A percentile compares a stretch with the other conserved stretches of the same genome.
These are phyloP conservation scores for Furcasterigmium furcatum DNA, from an alignment of 2,329 filamentous ascomycete species.

Conservation along the genomic window DNA sequence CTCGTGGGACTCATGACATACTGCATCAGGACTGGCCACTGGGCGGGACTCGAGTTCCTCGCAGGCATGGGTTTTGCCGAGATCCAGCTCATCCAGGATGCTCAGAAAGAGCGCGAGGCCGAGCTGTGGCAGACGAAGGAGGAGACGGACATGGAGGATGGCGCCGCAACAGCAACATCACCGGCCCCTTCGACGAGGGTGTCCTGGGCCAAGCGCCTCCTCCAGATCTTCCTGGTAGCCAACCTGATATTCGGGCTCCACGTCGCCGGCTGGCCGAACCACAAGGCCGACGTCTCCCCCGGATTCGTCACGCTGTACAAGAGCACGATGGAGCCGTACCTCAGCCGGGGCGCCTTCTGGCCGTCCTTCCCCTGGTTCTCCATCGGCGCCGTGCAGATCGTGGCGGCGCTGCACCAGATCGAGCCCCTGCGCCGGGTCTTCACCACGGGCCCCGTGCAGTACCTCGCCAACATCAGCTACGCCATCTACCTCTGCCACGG, in stretches of 20 bases:
- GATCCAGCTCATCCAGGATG: conserved; percentile 31
- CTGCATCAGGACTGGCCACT: conserved; percentile 32
- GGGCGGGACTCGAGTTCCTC: conserved; percentile 42
- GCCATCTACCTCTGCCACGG: conserved; percentile 59
- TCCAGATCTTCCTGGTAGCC: conserved; percentile 16
- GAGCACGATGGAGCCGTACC: conserved; percentile 28
- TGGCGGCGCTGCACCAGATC: conserved; percentile 26
- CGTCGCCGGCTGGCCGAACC: conserved; percentile 37
- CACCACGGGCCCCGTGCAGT: conserved; percentile 45
- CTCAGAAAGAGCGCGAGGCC: conserved; percentile 2
- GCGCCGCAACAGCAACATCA: conserved; percentile 1
- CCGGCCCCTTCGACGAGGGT: neutral
- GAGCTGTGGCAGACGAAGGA: conserved; percentile 12
- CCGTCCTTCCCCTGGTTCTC: conserved; percentile 31
- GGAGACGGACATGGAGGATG: conserved; percentile 4
- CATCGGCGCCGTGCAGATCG: conserved; percentile 26
- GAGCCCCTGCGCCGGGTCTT: conserved; percentile 30
- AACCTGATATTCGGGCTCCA: conserved; percentile 26
- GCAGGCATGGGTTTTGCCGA: conserved; percentile 43
- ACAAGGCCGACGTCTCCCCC: conserved; percentile 25
- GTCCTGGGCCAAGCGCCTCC: conserved; percentile 7
- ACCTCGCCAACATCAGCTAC: conserved; percentile 54
- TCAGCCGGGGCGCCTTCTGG: conserved; percentile 23
- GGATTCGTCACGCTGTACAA: conserved; percentile 25
- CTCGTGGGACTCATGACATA: conserved; percentile 30